Evolutionary conservation across 306 rosid genomes (phyloP), one percentile per base, ranked within the genome.

Genomic region (Aeschynomene evenia): DNA sequence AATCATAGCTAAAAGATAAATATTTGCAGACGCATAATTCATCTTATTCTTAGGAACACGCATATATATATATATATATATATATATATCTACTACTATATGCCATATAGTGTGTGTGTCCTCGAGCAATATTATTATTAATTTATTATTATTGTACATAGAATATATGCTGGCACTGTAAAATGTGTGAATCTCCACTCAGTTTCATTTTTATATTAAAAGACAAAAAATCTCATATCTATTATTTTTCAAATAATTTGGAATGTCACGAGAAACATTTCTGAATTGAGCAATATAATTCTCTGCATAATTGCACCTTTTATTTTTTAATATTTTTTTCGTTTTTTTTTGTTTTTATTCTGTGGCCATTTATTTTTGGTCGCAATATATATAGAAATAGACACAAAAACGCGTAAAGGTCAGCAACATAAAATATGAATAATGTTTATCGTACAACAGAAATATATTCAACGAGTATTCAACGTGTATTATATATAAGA

Each of bases 231-330:
- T 36, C 26, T 40, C 48, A 59, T 29, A 12, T 68, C 23, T 16
- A 23, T 36, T 16, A 23, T 36, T 40, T 29, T 66, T 16, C 7
- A 66, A 77, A 68, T 71, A 74, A 51, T 34, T 55, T 45, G 70
- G 72, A 59, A 68, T 71, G 85, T 83, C 85, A 85, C 80, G 85
- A 70, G 86, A 82, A 66, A 58, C 75, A 61, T 74, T 77, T 74
- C 74, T 67, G 48, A 40, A 40, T 11, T 13, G 48, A 40, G 48
- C 48, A 40, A 40, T 40, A 13, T 12, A 40, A 40, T 40, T 40
- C 48, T 40, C 18, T 13, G 48, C 16, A 40, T 40, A 40, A 81
- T 78, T 84, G 70, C 69, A 46, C 69, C 68, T 57, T 14, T 23
- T 68, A 0, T 13, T 50, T 56, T 49, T 34, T 33, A n/a, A n/a